Evolutionary conservation across 768 basidiomycete genomes (phyloP).

Genomic region (Mycena leptocephala): DNA sequence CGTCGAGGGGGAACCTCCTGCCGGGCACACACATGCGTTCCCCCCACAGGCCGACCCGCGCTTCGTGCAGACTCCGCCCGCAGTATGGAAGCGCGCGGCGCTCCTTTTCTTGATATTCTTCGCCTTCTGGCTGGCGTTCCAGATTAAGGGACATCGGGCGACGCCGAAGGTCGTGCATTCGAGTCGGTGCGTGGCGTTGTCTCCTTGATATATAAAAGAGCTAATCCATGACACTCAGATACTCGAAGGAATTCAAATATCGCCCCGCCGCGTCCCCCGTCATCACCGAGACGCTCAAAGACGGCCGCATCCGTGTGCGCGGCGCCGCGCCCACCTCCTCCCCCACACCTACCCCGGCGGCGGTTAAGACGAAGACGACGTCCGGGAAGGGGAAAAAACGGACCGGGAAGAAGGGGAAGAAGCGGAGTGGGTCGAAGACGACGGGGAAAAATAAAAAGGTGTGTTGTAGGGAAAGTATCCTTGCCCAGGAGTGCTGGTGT

Average conservation of each 20-base stretch:
- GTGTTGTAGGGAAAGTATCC: too few species aligned
- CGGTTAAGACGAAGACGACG: conserved; percentile 40
- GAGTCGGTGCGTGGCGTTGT: conserved; percentile 73
- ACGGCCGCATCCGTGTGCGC: conserved; percentile 78
- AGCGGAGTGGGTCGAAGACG: conserved; percentile 25
- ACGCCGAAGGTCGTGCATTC: conserved; percentile 73
- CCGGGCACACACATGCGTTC: not conserved
- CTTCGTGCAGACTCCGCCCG: conserved; percentile 58
- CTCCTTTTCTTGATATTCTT: conserved; percentile 59
- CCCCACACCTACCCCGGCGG: conserved; percentile 31
- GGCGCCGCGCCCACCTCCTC: conserved; percentile 71
- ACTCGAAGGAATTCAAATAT: conserved; percentile 87
- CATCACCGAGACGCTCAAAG: conserved; percentile 82
- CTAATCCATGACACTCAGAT: conserved; percentile 62
- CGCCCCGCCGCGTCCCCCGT: conserved; percentile 90
- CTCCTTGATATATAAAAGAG: not conserved
- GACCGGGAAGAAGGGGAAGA: conserved; percentile 39
- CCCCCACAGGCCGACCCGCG: conserved; percentile 41
- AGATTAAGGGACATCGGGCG: conserved; percentile 47
- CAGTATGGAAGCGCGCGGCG: conserved; percentile 63
- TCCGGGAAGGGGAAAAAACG: conserved; percentile 40
- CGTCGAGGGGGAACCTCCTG: not conserved
- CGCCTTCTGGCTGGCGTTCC: conserved; percentile 63
- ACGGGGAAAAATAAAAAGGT: too few species aligned
- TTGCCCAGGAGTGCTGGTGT: too few species aligned